These are phyloP conservation scores for Leucoagaricus sp. DNA, from an alignment of 1,284 basidiomycete genomes.

Conservation along the genomic window DNA sequence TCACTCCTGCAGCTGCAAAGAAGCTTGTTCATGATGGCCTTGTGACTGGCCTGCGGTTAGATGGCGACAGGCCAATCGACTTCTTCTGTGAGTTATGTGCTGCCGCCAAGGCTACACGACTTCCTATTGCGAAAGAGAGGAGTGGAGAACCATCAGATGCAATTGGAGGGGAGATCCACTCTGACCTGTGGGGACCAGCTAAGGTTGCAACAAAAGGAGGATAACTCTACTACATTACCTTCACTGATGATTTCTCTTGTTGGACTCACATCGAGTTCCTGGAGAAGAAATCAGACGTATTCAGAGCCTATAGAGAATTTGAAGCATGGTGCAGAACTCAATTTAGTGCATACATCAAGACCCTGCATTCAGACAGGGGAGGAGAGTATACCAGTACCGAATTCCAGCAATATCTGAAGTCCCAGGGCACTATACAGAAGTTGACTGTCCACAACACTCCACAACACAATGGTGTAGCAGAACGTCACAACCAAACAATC, in stretches of 20 bases:
- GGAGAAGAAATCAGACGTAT: constrained; percentile 27
- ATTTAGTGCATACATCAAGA: no score
- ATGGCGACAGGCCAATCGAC: no score
- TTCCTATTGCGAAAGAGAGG: neutral
- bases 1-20: constrained; percentile 26
- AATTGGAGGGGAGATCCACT: no score
- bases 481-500: constrained; percentile 32
- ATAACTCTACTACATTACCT: constrained; percentile 31
- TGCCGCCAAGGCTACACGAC: neutral
- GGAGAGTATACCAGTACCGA: no score
- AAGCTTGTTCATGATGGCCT: constrained; percentile 29
- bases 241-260: constrained; percentile 31
- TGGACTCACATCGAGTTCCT: constrained; percentile 27
- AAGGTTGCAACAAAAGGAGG: constrained; percentile 22
- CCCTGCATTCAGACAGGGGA: no score
- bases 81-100: constrained; percentile 25
- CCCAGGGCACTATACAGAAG: no score
- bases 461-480: constrained; percentile 36
- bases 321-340: constrained; percentile 29
- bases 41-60: constrained; percentile 30
- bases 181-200: no score
- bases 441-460: no score
- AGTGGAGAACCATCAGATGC: neutral
- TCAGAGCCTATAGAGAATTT: constrained; percentile 27
- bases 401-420: no score